A percentile compares a stretch with the other conserved stretches of the same genome.
These are phyloP conservation scores for Sesbania bispinosa DNA, from an alignment of 306 rosid species.

Conservation along the genomic window DNA sequence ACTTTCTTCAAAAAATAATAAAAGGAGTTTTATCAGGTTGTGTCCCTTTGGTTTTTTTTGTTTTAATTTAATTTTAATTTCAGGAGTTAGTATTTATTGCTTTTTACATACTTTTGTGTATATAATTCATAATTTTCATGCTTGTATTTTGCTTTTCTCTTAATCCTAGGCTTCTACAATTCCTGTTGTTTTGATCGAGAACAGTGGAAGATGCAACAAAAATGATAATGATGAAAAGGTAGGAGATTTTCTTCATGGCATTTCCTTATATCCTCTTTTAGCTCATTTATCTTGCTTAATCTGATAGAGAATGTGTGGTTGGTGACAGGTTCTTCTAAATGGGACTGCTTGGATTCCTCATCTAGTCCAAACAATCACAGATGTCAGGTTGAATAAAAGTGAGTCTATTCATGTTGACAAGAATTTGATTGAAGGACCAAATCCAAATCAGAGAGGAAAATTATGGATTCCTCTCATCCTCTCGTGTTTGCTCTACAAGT, in stretches of 20 bases:
- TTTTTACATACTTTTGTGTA: background rate
- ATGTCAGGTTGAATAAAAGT: conserved; percentile 55
- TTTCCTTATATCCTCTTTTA: background rate
- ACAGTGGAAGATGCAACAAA: conserved; percentile 92
- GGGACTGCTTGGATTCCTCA: conserved; percentile 87
- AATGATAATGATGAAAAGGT: conserved; percentile 90
- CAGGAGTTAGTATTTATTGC: background rate
- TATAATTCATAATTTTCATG: background rate
- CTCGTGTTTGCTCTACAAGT: conserved; percentile 65
- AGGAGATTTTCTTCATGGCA: conserved; percentile 18
- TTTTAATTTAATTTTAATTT: background rate
- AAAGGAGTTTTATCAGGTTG: background rate
- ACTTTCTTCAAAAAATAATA: background rate
- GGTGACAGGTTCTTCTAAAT: conserved; percentile 82
- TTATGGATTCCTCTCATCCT: conserved; percentile 79
- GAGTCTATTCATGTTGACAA: conserved; percentile 68
- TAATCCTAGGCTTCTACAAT: conserved; percentile 48
- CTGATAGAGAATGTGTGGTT: conserved; percentile 4
- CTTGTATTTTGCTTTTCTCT: background rate
- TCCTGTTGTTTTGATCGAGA: conserved; percentile 90
- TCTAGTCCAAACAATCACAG: conserved; percentile 71
- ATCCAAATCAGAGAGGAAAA: conserved; percentile 82
- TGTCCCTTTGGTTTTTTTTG: background rate
- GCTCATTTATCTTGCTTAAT: conserved; percentile 4
- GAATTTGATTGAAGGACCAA: conserved; percentile 87